A percentile compares a stretch with the other conserved stretches of the same genome.
Conservation (phyloP, 805 yeast species). For the Hermanozyma aechmeae region DNA sequence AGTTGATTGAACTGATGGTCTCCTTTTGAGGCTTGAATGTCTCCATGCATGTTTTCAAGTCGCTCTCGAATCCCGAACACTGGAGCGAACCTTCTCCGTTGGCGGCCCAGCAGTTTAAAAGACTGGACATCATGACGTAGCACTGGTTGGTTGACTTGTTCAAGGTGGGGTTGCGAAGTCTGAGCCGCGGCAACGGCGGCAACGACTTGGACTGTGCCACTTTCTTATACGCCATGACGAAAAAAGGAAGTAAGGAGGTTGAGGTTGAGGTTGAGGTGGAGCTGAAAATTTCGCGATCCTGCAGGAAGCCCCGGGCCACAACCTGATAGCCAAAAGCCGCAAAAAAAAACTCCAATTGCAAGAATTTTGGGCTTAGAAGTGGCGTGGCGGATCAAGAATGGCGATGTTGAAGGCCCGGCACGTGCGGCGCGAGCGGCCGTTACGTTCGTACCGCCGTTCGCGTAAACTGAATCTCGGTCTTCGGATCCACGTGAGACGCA, state of each 20-base stretch:
- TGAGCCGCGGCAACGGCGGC: conserved; percentile 69
- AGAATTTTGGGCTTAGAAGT: not conserved
- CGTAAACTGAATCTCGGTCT: conserved; percentile 2
- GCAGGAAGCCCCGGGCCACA: too few species aligned
- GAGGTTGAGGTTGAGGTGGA: too few species aligned
- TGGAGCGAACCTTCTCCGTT: conserved; percentile 72
- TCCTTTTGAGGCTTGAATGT: conserved; percentile 30
- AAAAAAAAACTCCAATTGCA: too few species aligned
- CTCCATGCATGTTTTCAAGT: conserved; percentile 69
- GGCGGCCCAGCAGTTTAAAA: conserved; percentile 94
- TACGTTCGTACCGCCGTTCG: conserved; percentile 1
- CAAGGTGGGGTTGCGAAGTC: conserved; percentile 56
- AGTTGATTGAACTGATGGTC: conserved; percentile 38
- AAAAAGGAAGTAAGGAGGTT: too few species aligned
- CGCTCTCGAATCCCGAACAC: conserved; percentile 58
- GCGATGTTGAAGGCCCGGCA: conserved; percentile 1
- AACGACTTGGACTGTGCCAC: conserved; percentile 30
- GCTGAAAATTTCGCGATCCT: too few species aligned
- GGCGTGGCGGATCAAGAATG: conserved; percentile 1
- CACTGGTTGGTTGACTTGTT: conserved; percentile 62
- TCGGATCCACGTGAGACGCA: conserved; percentile 25
- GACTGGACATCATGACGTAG: conserved; percentile 70
- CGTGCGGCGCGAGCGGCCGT: not conserved
- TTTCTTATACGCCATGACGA: conserved; percentile 33
- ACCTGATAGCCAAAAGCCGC: too few species aligned